phyloP scores from a whole-genome alignment of 1,284 basidiomycete genomes.

The Fomitopsis pinicola region DNA sequence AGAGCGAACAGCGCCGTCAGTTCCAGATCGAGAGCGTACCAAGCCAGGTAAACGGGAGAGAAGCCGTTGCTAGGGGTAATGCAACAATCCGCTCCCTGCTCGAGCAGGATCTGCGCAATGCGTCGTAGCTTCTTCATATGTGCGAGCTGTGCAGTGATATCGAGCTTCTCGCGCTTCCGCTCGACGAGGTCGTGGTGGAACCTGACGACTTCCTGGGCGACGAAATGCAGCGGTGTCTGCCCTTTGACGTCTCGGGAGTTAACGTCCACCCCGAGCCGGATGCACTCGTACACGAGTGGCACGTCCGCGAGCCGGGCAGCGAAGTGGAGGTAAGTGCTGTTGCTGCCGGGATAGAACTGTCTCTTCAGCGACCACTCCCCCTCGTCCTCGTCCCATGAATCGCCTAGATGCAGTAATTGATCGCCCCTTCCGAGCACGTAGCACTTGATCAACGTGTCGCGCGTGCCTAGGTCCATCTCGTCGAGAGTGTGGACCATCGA shows the following conservation, averaged over 20 bases:
- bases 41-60: neutral
- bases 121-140: conserved; percentile 5
- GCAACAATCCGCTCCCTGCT: conserved; percentile 8
- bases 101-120: conserved; percentile 9
- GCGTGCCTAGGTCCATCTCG: neutral
- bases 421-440: neutral
- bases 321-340: conserved; percentile 5
- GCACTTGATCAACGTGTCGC: neutral
- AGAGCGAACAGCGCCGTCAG: neutral
- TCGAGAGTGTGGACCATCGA: neutral
- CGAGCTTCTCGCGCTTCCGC: neutral
- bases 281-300: conserved; percentile 12
- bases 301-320: conserved; percentile 11
- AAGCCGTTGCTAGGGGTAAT: neutral
- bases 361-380: neutral
- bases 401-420: neutral
- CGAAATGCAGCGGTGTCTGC: conserved; percentile 10
- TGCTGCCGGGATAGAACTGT: neutral
- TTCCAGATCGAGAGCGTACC: neutral
- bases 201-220: neutral
- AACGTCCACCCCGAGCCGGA: conserved; percentile 14
- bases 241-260: conserved; percentile 9
- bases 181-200: neutral
- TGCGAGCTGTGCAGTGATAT: conserved; percentile 7
- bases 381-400: neutral